A percentile compares a stretch with the other conserved stretches of the same genome.
These are phyloP conservation scores for Otatea glauca DNA, from an alignment of 176 grass and related monocot genomes.

Conservation along the genomic window DNA sequence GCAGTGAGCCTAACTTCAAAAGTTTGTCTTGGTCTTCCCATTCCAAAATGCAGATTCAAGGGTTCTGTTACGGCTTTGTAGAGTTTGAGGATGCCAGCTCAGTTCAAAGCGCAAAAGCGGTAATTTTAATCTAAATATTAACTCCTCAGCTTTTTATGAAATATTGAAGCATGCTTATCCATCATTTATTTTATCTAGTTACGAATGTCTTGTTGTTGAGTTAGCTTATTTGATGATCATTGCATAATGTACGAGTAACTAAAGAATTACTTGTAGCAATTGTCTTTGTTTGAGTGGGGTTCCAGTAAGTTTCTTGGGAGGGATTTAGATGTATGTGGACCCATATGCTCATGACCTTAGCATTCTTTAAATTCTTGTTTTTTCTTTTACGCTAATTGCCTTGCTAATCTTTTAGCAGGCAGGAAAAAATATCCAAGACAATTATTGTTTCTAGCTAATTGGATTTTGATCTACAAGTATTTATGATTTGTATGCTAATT, in stretches of 20 bases:
- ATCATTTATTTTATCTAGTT: constrained; percentile 5
- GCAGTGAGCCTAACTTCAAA: background rate
- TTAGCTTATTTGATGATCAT: constrained; percentile 1
- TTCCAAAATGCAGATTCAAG: constrained; percentile 70
- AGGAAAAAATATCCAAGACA: background rate
- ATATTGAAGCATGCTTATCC: constrained; percentile 2
- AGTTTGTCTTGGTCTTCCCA: background rate
- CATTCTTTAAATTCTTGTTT: background rate
- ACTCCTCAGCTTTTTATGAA: background rate
- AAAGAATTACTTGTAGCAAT: constrained; percentile 2
- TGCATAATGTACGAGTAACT: constrained; percentile 1
- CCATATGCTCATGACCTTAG: background rate
- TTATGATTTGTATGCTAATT: background rate
- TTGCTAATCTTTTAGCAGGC: background rate
- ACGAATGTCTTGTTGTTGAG: background rate
- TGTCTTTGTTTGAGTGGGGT: background rate
- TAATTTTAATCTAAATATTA: constrained; percentile 42
- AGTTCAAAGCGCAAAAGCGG: constrained; percentile 85
- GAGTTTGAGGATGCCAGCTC: constrained; percentile 85
- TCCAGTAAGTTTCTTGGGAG: background rate
- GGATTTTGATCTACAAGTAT: background rate
- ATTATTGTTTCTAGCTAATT: background rate
- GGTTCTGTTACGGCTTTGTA: constrained; percentile 96
- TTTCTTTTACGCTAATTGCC: constrained; percentile 1
- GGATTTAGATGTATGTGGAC: background rate